phyloP scores from a whole-genome alignment of 345 rosid species.

The Brassica juncea region DNA sequence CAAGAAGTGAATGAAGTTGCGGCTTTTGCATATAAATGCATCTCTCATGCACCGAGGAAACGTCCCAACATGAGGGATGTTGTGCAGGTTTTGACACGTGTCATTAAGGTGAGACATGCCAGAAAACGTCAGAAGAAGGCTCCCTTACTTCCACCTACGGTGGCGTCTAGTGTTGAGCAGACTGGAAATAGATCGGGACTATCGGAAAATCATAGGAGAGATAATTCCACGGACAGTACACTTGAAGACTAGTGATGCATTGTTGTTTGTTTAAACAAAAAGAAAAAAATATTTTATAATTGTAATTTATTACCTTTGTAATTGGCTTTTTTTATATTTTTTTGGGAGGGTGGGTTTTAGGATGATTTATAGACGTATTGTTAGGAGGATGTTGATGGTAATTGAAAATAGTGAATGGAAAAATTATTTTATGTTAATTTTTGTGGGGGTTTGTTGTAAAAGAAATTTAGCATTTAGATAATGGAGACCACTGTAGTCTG shows the following conservation, averaged over 20 bases:
- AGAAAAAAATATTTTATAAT: neutral
- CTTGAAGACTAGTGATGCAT: constrained; percentile 52
- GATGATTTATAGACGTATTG: constrained; percentile 8
- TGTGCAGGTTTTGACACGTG: constrained; percentile 76
- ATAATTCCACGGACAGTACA: constrained; percentile 42
- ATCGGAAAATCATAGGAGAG: constrained; percentile 41
- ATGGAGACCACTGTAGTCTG: too few species aligned
- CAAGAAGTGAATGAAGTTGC: constrained; percentile 88
- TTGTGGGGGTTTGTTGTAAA: too few species aligned
- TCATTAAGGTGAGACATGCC: constrained; percentile 61
- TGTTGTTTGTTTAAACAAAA: constrained; percentile 6
- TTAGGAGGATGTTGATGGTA: constrained; percentile 25
- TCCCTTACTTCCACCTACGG: constrained; percentile 16
- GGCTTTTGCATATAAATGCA: constrained; percentile 82
- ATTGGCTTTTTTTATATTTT: neutral
- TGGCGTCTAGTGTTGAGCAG: constrained; percentile 16
- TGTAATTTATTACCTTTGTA: neutral
- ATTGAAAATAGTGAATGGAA: constrained; percentile 6
- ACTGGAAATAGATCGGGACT: constrained; percentile 1
- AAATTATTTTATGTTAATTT: too few species aligned
- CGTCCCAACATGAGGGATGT: constrained; percentile 94
- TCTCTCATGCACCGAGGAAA: constrained; percentile 70
- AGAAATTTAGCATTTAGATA: too few species aligned
- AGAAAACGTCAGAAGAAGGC: constrained; percentile 58
- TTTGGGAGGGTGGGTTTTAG: neutral